phyloP scores from a whole-genome alignment of 2,329 filamentous ascomycete species.

The Pezicula carpinea region DNA sequence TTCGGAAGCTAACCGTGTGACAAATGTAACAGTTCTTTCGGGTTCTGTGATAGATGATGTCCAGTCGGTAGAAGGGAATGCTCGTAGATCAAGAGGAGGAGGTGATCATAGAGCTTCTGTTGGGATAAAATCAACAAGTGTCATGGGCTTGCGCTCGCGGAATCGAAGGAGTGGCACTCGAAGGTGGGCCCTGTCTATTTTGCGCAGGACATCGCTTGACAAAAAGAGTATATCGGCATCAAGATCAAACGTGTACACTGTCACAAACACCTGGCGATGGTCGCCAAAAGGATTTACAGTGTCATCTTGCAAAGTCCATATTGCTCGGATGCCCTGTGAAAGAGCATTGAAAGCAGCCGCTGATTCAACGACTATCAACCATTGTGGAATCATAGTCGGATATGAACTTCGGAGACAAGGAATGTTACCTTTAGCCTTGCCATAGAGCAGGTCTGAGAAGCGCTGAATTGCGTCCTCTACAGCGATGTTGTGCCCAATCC shows the following conservation, averaged over 20 bases:
- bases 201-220: background rate
- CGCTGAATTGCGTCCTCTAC: background rate
- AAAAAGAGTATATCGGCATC: constrained; percentile 1
- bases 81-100: background rate
- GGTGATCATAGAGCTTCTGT: background rate
- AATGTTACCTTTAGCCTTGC: background rate
- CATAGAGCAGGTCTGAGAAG: background rate
- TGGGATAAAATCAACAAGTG: background rate
- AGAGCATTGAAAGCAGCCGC: background rate
- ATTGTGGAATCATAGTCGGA: too few relatives aligned
- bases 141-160: background rate
- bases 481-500: background rate
- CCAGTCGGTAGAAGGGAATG: background rate
- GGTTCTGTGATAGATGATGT: background rate
- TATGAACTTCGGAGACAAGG: background rate
- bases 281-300: constrained; percentile 1
- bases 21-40: background rate
- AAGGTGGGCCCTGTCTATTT: too few relatives aligned
- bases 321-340: background rate
- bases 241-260: constrained; percentile 3
- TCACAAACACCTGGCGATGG: background rate
- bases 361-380: too few relatives aligned
- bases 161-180: background rate
- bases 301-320: background rate
- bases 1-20: background rate